A percentile compares a stretch with the other conserved stretches of the same genome.
Conservation (phyloP, 352 stramenopile species). For the Pythium volutum region DNA sequence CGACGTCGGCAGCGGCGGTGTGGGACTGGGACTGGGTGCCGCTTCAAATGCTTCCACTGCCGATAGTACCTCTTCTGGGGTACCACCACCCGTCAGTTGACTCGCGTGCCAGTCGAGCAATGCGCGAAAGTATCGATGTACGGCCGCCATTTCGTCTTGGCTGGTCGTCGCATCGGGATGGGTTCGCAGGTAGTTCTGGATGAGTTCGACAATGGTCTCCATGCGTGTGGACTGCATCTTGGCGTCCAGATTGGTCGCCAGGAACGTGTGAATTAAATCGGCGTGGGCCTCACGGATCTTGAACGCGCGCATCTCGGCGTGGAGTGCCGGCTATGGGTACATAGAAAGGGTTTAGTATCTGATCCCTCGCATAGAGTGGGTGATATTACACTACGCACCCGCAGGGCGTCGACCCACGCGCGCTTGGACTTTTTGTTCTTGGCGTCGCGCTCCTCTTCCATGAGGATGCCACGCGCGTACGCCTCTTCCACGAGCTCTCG, state of each 20-base stretch:
- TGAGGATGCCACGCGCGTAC: slow-evolving; percentile 40
- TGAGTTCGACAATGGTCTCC: slow-evolving; percentile 9
- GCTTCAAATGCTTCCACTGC: too few species aligned
- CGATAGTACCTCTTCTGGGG: too few species aligned
- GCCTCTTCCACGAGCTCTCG: slow-evolving; percentile 60
- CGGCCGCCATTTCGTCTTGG: slow-evolving; percentile 4
- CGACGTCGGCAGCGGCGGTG: not conserved
- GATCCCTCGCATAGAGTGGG: not conserved
- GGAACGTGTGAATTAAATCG: slow-evolving; percentile 34
- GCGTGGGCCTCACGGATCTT: slow-evolving; percentile 42
- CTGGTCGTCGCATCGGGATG: not conserved
- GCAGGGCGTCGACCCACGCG: slow-evolving; percentile 49
- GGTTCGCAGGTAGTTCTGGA: slow-evolving; percentile 6
- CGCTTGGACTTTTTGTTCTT: slow-evolving; percentile 65
- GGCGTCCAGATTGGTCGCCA: slow-evolving; percentile 33
- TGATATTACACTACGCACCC: slow-evolving; percentile 22
- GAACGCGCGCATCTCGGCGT: slow-evolving; percentile 28
- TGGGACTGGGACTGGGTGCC: too few species aligned
- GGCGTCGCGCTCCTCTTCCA: slow-evolving; percentile 29
- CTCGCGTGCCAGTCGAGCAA: slow-evolving; percentile 6
- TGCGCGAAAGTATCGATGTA: slow-evolving; percentile 21
- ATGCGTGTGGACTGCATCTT: slow-evolving; percentile 33
- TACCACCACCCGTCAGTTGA: not conserved
- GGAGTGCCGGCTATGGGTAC: slow-evolving; percentile 29
- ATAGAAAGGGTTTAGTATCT: not conserved